phyloP scores from a whole-genome alignment of 495 filamentous ascomycete species.

The Parachaetomium inaequale region DNA sequence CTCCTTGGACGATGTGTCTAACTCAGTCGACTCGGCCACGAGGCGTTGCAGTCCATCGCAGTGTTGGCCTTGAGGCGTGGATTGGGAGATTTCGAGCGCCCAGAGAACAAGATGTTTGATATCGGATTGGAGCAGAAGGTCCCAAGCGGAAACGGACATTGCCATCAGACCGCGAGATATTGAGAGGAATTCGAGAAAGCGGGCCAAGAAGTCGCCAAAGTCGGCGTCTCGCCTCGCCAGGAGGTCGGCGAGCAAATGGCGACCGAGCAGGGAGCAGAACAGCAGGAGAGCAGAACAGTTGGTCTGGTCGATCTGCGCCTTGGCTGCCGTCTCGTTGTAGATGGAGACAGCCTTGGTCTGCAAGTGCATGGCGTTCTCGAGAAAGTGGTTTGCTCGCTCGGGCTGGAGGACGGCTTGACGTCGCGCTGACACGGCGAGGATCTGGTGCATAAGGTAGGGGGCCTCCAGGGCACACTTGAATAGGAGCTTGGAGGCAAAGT shows the following conservation, averaged over 20 bases:
- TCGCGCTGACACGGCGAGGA: slow-evolving; percentile 38
- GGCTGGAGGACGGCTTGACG: slow-evolving; percentile 31
- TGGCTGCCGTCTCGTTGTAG: slow-evolving; percentile 33
- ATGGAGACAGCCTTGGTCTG: slow-evolving; percentile 39
- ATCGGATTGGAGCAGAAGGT: slow-evolving; percentile 31
- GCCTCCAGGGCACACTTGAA: slow-evolving; percentile 27
- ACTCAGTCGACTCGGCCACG: slow-evolving; percentile 15
- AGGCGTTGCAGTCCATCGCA: slow-evolving; percentile 21
- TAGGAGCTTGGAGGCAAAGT: slow-evolving; percentile 16
- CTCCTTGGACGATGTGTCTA: slow-evolving; percentile 27
- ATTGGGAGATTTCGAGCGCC: slow-evolving; percentile 19
- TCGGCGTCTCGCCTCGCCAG: slow-evolving; percentile 27
- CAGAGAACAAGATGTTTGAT: slow-evolving; percentile 29
- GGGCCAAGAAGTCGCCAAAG: slow-evolving; percentile 32
- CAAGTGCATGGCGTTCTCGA: slow-evolving; percentile 30
- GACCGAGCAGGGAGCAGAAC: slow-evolving; percentile 36
- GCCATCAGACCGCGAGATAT: slow-evolving; percentile 33
- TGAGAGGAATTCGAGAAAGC: slow-evolving; percentile 31
- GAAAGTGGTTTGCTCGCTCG: slow-evolving; percentile 22
- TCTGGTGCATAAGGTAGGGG: slow-evolving; percentile 36
- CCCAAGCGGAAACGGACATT: slow-evolving; percentile 34
- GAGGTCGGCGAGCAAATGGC: slow-evolving; percentile 36
- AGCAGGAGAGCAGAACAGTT: slow-evolving; percentile 37
- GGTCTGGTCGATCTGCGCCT: slow-evolving; percentile 27
- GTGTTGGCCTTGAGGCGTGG: slow-evolving; percentile 19